A percentile compares a stretch with the other conserved stretches of the same genome.
Conservation (phyloP, 129 eudicot species). For the Mikania micrantha region DNA sequence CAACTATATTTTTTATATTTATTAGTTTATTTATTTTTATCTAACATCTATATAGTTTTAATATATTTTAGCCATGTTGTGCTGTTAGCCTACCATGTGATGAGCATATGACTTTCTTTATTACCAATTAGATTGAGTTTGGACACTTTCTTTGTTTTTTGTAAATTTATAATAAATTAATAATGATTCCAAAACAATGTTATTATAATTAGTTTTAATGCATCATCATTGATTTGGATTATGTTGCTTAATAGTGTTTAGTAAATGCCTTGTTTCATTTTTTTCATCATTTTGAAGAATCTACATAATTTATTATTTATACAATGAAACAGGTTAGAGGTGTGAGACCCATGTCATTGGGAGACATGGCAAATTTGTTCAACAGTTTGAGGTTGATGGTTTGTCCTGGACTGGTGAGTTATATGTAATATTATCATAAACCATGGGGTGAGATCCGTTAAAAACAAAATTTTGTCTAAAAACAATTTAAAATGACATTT, state of each 20-base stretch:
- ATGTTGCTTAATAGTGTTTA: not conserved
- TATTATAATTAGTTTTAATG: not conserved
- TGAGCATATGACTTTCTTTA: not conserved
- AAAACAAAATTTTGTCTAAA: no score
- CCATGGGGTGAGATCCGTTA: no score
- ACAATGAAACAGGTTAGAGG: conserved; percentile 79
- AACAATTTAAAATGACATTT: no score
- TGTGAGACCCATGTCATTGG: conserved; percentile 81
- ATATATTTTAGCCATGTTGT: not conserved
- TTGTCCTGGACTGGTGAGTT: conserved; percentile 89
- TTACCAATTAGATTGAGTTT: not conserved
- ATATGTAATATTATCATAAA: not conserved
- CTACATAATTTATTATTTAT: not conserved
- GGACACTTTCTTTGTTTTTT: not conserved
- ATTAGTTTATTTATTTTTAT: not conserved
- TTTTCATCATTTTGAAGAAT: not conserved
- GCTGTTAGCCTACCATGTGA: not conserved
- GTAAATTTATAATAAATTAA: not conserved
- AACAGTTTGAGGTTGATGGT: conserved; percentile 60
- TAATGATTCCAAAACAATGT: not conserved
- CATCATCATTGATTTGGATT: not conserved
- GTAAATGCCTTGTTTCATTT: not conserved
- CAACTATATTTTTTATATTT: not conserved
- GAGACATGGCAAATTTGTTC: conserved; percentile 83
- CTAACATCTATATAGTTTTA: not conserved